Percentiles rank a stretch among this genome's conserved stretches.
Evolutionary conservation across 192 early-diverging fungal genomes (phyloP).

Genomic region (Neocallimastix lanati): DNA sequence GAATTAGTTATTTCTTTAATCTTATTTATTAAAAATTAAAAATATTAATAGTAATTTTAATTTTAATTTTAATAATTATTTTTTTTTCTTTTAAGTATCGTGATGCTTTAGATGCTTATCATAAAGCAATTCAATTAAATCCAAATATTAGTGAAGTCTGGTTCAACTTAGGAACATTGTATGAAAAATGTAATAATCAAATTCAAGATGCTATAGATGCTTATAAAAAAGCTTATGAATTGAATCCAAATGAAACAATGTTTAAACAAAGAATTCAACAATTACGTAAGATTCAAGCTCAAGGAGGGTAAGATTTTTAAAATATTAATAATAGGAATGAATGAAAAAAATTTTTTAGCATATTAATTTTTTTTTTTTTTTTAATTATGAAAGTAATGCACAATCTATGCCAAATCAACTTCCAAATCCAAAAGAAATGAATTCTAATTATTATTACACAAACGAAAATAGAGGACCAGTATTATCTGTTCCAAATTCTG

Average conservation of each 20-base stretch:
- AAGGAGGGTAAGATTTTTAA: not conserved
- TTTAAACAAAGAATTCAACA: constrained; percentile 54
- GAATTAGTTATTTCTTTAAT: no score
- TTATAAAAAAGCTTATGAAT: constrained; percentile 76
- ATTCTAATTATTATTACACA: not conserved
- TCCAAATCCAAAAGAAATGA: not conserved
- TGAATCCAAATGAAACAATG: constrained; percentile 73
- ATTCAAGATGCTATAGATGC: constrained; percentile 91
- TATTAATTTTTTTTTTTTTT: no score
- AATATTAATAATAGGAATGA: no score
- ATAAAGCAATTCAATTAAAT: constrained; percentile 79
- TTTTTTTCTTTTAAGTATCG: constrained; percentile 47
- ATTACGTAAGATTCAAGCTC: not conserved
- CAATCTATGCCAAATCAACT: not conserved
- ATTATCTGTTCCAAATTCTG: not conserved
- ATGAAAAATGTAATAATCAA: constrained; percentile 96
- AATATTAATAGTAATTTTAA: no score
- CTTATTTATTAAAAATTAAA: no score
- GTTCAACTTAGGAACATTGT: constrained; percentile 90
- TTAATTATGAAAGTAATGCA: not conserved
- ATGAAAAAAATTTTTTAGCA: no score
- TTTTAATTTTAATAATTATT: no score
- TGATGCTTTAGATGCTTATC: constrained; percentile 94
- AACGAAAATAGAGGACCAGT: not conserved
- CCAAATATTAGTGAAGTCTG: constrained; percentile 92